phyloP scores from a whole-genome alignment of 768 basidiomycete genomes.

The Mycena epipterygia region DNA sequence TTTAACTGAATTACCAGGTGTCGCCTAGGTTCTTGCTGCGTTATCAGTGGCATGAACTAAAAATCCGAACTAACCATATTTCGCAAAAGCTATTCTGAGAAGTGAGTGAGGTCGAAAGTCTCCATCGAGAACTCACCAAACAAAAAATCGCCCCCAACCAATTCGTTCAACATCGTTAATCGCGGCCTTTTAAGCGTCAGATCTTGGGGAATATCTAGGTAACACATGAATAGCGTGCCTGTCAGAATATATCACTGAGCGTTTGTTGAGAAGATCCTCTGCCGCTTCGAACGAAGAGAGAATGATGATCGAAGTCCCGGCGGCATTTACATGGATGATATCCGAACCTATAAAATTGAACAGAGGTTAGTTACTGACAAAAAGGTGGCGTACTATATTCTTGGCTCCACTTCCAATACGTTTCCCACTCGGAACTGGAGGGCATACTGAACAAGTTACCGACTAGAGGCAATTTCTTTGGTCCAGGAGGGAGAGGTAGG shows the following conservation, averaged over 20 bases:
- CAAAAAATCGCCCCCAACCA: background rate
- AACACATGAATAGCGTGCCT: background rate
- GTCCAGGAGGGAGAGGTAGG: constrained; percentile 43
- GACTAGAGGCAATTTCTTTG: constrained; percentile 42
- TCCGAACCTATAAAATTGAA: constrained; percentile 32
- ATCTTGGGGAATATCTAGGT: background rate
- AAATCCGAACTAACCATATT: background rate
- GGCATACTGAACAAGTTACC: constrained; percentile 43
- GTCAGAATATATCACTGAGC: constrained; percentile 22
- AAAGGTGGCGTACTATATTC: constrained; percentile 33
- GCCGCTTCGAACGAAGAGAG: constrained; percentile 8
- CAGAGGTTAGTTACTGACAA: background rate
- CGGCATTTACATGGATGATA: constrained; percentile 40
- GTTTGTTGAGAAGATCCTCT: constrained; percentile 9
- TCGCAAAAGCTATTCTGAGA: no score
- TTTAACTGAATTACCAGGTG: background rate
- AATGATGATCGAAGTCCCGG: constrained; percentile 39
- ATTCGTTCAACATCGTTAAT: background rate
- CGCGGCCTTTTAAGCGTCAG: background rate
- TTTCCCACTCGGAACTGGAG: constrained; percentile 33
- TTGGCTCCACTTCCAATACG: constrained; percentile 42
- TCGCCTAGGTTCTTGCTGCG: background rate
- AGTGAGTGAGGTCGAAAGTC: no score
- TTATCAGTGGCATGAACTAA: background rate
- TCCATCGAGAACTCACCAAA: no score